phyloP scores from a whole-genome alignment of 2,329 filamentous ascomycete genomes.

The Hansfordia pulvinata region DNA sequence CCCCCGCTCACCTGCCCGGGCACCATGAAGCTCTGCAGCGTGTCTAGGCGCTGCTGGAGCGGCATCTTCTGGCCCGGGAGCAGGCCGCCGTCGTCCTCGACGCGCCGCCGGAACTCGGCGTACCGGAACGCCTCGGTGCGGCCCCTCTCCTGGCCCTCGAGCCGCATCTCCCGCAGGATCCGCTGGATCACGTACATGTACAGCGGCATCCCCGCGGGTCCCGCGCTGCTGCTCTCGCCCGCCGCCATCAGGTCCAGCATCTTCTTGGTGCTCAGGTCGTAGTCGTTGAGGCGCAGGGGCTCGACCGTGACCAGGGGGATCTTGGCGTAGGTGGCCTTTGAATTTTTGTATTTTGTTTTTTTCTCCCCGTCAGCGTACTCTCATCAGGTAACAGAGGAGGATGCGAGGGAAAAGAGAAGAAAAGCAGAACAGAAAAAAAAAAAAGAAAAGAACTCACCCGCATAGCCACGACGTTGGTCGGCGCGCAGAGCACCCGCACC shows the following conservation, averaged over 20 bases:
- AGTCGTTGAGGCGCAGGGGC: slow-evolving; percentile 34
- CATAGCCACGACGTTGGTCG: slow-evolving; percentile 32
- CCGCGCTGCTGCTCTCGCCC: slow-evolving; percentile 18
- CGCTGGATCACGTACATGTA: slow-evolving; percentile 43
- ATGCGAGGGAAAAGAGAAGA: no score
- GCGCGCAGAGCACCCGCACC: slow-evolving; percentile 39
- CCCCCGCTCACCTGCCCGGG: slow-evolving; percentile 8
- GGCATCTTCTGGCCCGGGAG: slow-evolving; percentile 34
- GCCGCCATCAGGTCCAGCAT: slow-evolving; percentile 50
- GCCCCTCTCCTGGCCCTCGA: slow-evolving; percentile 23
- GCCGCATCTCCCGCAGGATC: slow-evolving; percentile 42
- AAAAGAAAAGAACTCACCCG: slow-evolving; percentile 16
- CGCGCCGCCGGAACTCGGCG: slow-evolving; percentile 23
- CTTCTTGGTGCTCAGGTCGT: slow-evolving; percentile 39
- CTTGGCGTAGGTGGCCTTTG: slow-evolving; percentile 23
- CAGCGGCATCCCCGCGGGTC: no score
- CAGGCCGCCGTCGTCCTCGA: slow-evolving; percentile 23
- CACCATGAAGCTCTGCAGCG: slow-evolving; percentile 50
- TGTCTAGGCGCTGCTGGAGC: slow-evolving; percentile 44
- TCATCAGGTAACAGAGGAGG: neutral
- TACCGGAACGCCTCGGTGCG: slow-evolving; percentile 38
- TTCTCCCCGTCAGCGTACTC: neutral
- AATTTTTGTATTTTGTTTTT: slow-evolving; percentile 2
- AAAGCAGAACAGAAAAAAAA: no score
- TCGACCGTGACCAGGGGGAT: slow-evolving; percentile 31